phyloP scores from a whole-genome alignment of 768 basidiomycete species.

The Butyriboletus loyo region DNA sequence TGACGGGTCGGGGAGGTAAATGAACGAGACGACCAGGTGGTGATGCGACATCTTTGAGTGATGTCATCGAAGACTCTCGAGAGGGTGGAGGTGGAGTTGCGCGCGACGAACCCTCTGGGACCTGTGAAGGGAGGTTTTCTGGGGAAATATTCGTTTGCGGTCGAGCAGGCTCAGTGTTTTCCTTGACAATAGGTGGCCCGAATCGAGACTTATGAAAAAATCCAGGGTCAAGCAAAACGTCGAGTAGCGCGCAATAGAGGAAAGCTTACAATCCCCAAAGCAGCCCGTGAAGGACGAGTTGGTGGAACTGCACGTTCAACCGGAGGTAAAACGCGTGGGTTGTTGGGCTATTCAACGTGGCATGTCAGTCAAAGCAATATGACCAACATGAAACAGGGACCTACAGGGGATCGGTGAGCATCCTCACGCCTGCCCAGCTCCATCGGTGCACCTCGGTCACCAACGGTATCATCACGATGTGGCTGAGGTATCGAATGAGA shows the following conservation, averaged over 20 bases:
- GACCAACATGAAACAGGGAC: background rate
- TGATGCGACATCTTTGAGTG: constrained; percentile 9
- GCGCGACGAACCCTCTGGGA: constrained; percentile 16
- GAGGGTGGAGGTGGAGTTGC: constrained; percentile 30
- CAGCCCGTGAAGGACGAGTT: constrained; percentile 17
- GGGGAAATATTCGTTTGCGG: constrained; percentile 8
- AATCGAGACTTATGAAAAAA: constrained; percentile 28
- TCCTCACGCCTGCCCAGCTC: constrained; percentile 14
- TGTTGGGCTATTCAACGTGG: constrained; percentile 7
- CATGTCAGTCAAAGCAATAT: background rate
- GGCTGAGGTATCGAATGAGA: constrained; percentile 19
- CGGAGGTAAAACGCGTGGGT: constrained; percentile 2
- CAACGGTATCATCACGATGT: constrained; percentile 5
- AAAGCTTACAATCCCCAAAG: constrained; percentile 16
- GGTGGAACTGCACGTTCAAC: constrained; percentile 6
- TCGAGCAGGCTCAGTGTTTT: constrained; percentile 7
- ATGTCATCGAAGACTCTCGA: constrained; percentile 27
- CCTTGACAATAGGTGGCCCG: constrained; percentile 29
- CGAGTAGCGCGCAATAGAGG: too few species aligned
- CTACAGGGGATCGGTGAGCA: constrained; percentile 19
- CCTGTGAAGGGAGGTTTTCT: constrained; percentile 14
- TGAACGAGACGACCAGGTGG: constrained; percentile 11
- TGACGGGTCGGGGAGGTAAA: constrained; percentile 23
- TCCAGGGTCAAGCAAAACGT: background rate
- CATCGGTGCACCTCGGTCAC: background rate